Base-by-base conservation (phyloP, 2,329 filamentous ascomycete genomes). In the Cladosporium cucumerinum region DNA sequence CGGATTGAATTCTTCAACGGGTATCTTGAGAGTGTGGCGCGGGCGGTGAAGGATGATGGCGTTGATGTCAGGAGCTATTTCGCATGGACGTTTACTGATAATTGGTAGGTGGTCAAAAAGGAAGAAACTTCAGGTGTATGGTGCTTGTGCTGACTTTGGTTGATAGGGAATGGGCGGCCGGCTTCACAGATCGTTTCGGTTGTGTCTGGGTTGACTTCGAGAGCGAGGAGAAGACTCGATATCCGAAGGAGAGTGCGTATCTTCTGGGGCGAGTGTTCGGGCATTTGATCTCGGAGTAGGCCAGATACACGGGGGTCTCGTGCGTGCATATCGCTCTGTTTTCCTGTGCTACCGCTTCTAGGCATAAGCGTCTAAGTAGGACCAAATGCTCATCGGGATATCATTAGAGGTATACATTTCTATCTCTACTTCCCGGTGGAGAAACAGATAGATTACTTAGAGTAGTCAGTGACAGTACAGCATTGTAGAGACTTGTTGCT, bases 121-220 rank as follows among this genome's bases (percentile, higher is more conserved):
- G 6, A 11, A 36, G n/a, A 21, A 21, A 16, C 21, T 3, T 21
- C 18, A 39, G 34, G 21, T 21, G 5, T 10, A 6, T 21, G n/a
- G n/a, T 21, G 21, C 1, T 30, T 10, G 7, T 21, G 39, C 39
- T 46, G 39, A 46, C 39, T 21, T 2, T 11, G 3, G 21, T 4
- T 8, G 2, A 11, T 28, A 52, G 48, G 48, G 78, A 81, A 65
- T 81, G 79, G 79, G 75, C 78, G n/a, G 77, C 76, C 1, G 79
- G 79, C 0, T 80, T 71, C 61, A 76, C 74, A 0, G 77, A 79
- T 64, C 70, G 78, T 0, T 80, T 81, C 48, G 78, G 79, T 0
- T 74, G 74, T 10, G 78, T 76, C 0, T 81, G 77, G 77, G 72
- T 80, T 5, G 78, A 81, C 62, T 80, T 77, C 55, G 70, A 75